Evolutionary conservation across 192 early-diverging fungal species (phyloP).

Genomic region (Coemansia sp.): DNA sequence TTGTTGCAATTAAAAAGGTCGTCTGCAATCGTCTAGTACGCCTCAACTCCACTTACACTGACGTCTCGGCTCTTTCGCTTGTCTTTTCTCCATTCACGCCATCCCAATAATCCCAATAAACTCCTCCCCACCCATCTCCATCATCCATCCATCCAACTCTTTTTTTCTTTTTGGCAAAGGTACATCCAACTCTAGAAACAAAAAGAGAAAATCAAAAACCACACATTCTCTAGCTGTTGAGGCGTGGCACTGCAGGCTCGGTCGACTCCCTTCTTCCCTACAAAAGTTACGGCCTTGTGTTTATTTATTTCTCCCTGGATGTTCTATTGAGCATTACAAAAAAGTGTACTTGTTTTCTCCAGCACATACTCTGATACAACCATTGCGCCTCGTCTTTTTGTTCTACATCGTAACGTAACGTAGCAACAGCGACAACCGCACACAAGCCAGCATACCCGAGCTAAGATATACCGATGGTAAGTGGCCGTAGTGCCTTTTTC

Average conservation of each 20-base stretch:
- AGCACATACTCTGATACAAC: not conserved
- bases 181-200: not conserved
- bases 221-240: not conserved
- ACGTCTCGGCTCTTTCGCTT: not conserved
- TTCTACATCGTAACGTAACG: not conserved
- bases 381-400: not conserved
- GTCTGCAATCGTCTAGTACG: conserved; percentile 9
- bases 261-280: not conserved
- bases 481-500: not conserved
- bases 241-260: not conserved
- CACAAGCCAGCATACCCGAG: not conserved
- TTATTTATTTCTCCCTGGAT: conserved; percentile 1
- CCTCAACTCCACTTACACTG: conserved; percentile 5
- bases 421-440: conserved; percentile 1
- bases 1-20: conserved; percentile 1
- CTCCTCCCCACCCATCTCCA: too few relatives aligned
- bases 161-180: not conserved
- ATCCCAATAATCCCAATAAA: not conserved
- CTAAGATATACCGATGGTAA: conserved; percentile 2
- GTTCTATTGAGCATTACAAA: not conserved
- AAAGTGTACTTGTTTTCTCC: not conserved
- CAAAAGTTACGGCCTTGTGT: not conserved
- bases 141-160: not conserved
- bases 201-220: not conserved
- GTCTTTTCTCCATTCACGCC: not conserved